phyloP scores from a whole-genome alignment of 495 filamentous ascomycete species.

The Clohesyomyces aquaticus region DNA sequence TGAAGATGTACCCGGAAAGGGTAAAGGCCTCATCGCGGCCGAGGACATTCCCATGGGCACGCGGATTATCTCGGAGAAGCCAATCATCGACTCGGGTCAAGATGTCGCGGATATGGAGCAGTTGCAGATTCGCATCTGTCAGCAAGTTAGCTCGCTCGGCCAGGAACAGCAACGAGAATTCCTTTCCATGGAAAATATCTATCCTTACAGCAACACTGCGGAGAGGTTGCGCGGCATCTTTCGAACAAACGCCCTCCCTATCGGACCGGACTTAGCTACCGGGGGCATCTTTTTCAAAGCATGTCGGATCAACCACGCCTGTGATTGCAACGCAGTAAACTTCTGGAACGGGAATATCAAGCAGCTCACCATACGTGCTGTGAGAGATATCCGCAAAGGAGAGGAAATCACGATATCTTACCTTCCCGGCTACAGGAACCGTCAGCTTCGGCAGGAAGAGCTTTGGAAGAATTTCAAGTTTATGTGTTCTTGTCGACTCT shows the following conservation, averaged over 20 bases:
- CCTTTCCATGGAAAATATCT: slow-evolving; percentile 44
- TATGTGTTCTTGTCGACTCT: slow-evolving; percentile 28
- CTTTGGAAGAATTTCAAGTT: slow-evolving; percentile 19
- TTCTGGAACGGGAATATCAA: slow-evolving; percentile 45
- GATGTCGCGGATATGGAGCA: slow-evolving; percentile 12
- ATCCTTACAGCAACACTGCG: slow-evolving; percentile 23
- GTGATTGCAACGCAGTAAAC: slow-evolving; percentile 46
- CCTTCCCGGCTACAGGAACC: slow-evolving; percentile 30
- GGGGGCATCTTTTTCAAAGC: slow-evolving; percentile 45
- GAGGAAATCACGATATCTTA: slow-evolving; percentile 51
- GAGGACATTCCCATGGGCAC: slow-evolving; percentile 44
- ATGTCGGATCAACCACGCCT: slow-evolving; percentile 50
- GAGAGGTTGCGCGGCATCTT: slow-evolving; percentile 42
- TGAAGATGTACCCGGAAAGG: slow-evolving; percentile 41
- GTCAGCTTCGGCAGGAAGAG: slow-evolving; percentile 20
- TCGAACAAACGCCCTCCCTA: slow-evolving; percentile 43
- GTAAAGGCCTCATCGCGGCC: slow-evolving; percentile 45
- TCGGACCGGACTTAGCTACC: slow-evolving; percentile 25
- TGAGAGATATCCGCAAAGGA: slow-evolving; percentile 36
- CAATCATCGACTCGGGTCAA: slow-evolving; percentile 33
- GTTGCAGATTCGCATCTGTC: slow-evolving; percentile 12
- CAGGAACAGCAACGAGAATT: slow-evolving; percentile 32
- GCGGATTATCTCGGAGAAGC: slow-evolving; percentile 45
- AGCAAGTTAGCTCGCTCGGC: slow-evolving; percentile 38
- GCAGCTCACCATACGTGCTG: slow-evolving; percentile 45